Evolutionary conservation across 78 protist species (phyloP).

Genomic region (Neovahlkampfia damariscottae): DNA sequence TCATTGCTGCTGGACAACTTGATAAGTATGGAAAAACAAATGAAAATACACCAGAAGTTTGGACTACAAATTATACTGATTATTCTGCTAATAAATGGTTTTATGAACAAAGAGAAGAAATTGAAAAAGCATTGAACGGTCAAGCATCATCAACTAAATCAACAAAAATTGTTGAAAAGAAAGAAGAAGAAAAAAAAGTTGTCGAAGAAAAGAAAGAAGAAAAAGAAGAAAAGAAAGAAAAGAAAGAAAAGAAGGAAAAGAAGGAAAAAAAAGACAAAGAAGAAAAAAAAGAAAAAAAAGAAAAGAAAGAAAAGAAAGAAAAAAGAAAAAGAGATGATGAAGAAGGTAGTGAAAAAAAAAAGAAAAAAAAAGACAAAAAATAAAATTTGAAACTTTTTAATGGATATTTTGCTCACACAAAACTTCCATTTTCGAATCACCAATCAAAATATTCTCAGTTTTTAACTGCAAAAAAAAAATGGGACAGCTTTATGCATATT

Average conservation of each 20-base stretch:
- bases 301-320: not conserved
- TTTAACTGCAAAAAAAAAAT: no score
- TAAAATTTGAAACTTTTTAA: no score
- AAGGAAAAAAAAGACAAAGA: not conserved
- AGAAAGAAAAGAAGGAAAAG: not conserved
- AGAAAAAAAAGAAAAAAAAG: not conserved
- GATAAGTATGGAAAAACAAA: conserved; percentile 95
- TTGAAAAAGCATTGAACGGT: not conserved
- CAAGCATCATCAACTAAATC: not conserved
- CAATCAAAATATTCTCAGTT: no score
- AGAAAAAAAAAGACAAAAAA: not conserved
- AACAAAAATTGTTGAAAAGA: not conserved
- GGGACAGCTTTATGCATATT: no score
- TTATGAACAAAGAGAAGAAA: not conserved
- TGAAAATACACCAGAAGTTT: conserved; percentile 89
- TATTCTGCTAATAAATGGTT: conserved; percentile 15
- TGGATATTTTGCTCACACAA: no score
- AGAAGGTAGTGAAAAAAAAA: not conserved
- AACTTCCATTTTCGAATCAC: no score
- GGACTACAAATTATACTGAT: conserved; percentile 58
- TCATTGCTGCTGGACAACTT: conserved; percentile 88
- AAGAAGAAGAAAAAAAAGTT: not conserved
- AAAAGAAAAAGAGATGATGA: not conserved
- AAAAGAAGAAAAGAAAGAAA: not conserved
- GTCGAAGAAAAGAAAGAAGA: not conserved